A percentile compares a stretch with the other conserved stretches of the same genome.
Conservation (phyloP, 2,329 filamentous ascomycete species). For the Zalaria sp. region DNA sequence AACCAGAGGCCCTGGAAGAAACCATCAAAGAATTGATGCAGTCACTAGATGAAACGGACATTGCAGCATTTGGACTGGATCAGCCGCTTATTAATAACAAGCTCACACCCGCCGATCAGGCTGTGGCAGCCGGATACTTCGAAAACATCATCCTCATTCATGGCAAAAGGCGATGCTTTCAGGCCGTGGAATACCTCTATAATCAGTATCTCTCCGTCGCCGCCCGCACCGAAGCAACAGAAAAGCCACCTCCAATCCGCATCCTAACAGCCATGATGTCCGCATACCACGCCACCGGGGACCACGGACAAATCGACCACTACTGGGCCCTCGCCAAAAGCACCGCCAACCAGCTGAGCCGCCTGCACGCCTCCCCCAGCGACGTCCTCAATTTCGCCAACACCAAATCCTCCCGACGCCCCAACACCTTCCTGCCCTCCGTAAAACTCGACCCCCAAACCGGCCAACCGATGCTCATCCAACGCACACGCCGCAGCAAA, state of each 20-base stretch:
- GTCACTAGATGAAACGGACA: constrained; percentile 14
- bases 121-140: not conserved
- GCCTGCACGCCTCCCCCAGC: not conserved
- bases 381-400: constrained; percentile 1
- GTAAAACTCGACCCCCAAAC: not conserved
- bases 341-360: constrained; percentile 28
- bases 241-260: constrained; percentile 31
- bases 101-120: not conserved
- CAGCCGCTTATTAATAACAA: constrained; percentile 10
- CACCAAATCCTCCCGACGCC: not conserved
- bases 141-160: constrained; percentile 43
- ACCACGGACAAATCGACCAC: constrained; percentile 46
- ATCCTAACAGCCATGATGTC: constrained; percentile 56
- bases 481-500: not conserved
- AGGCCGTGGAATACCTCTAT: constrained; percentile 41
- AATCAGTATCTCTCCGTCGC: constrained; percentile 30
- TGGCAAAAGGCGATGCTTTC: constrained; percentile 29
- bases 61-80: constrained; percentile 15
- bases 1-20: constrained; percentile 18
- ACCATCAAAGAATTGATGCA: constrained; percentile 19
- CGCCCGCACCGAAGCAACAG: constrained; percentile 20
- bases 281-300: constrained; percentile 42
- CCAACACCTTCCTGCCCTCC: not conserved
- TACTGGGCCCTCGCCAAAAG: constrained; percentile 52
- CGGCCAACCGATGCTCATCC: not conserved